Evolutionary conservation across 2,329 filamentous ascomycete genomes (phyloP).

Genomic region (Fusarium redolens): DNA sequence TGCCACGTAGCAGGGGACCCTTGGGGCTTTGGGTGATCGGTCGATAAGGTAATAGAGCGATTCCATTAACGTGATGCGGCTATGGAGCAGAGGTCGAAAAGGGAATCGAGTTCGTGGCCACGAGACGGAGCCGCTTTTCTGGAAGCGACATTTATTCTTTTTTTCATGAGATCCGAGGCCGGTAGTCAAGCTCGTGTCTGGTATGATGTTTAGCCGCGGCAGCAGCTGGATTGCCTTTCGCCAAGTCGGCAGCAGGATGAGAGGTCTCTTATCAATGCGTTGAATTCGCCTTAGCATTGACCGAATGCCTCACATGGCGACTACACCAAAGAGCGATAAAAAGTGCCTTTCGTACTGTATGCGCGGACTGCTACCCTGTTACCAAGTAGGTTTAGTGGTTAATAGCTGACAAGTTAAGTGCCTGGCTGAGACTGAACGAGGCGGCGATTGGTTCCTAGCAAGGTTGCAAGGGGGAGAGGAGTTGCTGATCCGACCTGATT

Average conservation of each 20-base stretch:
- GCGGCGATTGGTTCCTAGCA: slow-evolving; percentile 1
- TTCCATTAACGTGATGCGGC: slow-evolving; percentile 33
- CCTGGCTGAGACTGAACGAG: slow-evolving; percentile 6
- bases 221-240: slow-evolving; percentile 19
- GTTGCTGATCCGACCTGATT: slow-evolving; percentile 1
- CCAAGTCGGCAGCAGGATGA: slow-evolving; percentile 28
- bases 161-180: slow-evolving; percentile 36
- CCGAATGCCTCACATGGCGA: not conserved
- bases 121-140: slow-evolving; percentile 35
- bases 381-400: slow-evolving; percentile 7
- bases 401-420: not conserved
- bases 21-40: slow-evolving; percentile 21
- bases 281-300: not conserved
- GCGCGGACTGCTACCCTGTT: slow-evolving; percentile 9
- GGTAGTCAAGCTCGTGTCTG: slow-evolving; percentile 30
- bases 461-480: not conserved
- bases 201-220: slow-evolving; percentile 31
- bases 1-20: slow-evolving; percentile 32
- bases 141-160: slow-evolving; percentile 29
- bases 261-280: slow-evolving; percentile 32
- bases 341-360: not conserved
- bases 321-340: not conserved
- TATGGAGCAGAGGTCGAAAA: slow-evolving; percentile 29
- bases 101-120: slow-evolving; percentile 34
- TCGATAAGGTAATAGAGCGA: slow-evolving; percentile 32